Evolutionary conservation across 495 filamentous ascomycete species (phyloP).

Genomic region (Trichocladium uniseriatum): DNA sequence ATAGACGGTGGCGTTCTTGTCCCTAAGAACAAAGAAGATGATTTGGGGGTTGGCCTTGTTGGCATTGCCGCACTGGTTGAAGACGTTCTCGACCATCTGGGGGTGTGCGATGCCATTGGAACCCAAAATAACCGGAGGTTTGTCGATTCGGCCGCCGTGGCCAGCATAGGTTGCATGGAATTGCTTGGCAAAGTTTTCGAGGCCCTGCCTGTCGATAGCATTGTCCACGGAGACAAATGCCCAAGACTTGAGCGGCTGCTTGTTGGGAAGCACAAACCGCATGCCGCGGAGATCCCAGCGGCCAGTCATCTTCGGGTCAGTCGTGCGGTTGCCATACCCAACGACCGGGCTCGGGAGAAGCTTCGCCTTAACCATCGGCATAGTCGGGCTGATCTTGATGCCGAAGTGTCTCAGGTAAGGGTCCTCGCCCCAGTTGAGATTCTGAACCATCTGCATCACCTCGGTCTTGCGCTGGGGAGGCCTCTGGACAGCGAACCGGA

Average conservation of each 20-base stretch:
- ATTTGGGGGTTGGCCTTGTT: constrained; percentile 43
- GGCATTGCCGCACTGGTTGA: constrained; percentile 4
- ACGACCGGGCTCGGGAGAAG: constrained; percentile 63
- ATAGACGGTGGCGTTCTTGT: constrained; percentile 58
- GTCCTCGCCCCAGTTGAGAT: constrained; percentile 62
- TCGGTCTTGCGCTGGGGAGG: constrained; percentile 53
- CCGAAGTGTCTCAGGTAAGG: constrained; percentile 57
- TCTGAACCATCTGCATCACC: constrained; percentile 54
- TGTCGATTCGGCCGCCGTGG: constrained; percentile 61
- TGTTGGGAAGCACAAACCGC: constrained; percentile 59
- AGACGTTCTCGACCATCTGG: constrained; percentile 18
- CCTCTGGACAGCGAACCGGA: constrained; percentile 65
- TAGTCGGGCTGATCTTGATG: constrained; percentile 51
- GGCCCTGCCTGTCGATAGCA: constrained; percentile 28
- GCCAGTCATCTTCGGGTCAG: constrained; percentile 50
- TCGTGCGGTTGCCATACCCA: constrained; percentile 43
- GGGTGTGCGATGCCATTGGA: neutral
- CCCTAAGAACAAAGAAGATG: constrained; percentile 61
- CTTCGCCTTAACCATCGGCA: constrained; percentile 58
- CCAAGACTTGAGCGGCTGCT: constrained; percentile 55
- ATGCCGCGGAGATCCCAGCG: constrained; percentile 80
- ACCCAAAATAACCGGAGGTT: constrained; percentile 25
- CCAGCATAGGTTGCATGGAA: constrained; percentile 54
- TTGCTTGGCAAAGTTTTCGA: constrained; percentile 47
- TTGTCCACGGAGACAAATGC: constrained; percentile 39